Base-by-base conservation (phyloP, 2,329 filamentous ascomycete genomes). In the Trichoderma sp. region DNA sequence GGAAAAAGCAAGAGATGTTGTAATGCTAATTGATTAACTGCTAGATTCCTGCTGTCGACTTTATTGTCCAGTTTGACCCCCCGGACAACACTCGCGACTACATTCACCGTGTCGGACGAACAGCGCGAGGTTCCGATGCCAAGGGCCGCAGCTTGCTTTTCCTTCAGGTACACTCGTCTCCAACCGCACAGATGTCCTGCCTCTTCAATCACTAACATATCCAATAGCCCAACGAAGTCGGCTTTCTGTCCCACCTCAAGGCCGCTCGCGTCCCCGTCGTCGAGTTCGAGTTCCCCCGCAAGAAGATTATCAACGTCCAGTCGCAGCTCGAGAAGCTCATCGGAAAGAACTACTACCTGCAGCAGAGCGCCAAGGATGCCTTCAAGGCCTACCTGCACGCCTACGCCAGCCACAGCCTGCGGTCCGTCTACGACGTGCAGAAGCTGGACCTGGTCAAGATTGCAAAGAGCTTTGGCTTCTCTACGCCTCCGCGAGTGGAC, bases 71-170 rank as follows among this genome's bases (percentile, higher is more conserved):
- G 80, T 97, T 96, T 76, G 96, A 97, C 74, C 95, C 94, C 13
- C 94, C 94, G 4, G 94, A 97, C 84, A 93, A 96, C 78, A 91
- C 93, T 26, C 86, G 91, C 74, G 92, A 96, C 79, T 96, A 98
- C 81, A 96, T 97, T 75, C 96, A 99, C 84, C 92, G 96, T 69
- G 96, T 98, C 18, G 96, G 96, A 74, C 93, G 96, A 75, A 99
- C 96, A 4, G 96, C 96, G 0, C 87, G 96, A 81, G 95, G 94
- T 64, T 85, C 89, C 70, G 90, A 92, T 77, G 89, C 87, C 76
- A 96, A 93, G 81, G 96, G 96, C 32, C 90, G 93, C 74, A 95
- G 91, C 74, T 84, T 99, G 74, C 91, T 99, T 84, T 97, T 99
- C 84, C 84, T 99, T 71, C 91, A 67, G 63, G 68, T 69, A 60